Evolutionary conservation across 345 rosid genomes (phyloP), one percentile per base, ranked within the genome.

Genomic region (Cardamine resedifolia): DNA sequence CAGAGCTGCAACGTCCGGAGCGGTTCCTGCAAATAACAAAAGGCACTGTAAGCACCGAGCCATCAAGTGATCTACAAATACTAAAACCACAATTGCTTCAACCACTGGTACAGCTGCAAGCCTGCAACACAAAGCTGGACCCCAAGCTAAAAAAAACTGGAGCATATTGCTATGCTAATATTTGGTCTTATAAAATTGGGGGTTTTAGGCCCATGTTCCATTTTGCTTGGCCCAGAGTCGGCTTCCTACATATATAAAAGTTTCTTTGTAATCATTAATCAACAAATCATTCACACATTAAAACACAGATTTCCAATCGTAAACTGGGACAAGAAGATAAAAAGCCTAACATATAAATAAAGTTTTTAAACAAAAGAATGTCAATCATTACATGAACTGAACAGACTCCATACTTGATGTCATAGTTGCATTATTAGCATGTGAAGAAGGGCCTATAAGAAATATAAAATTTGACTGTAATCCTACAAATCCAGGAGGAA

Each of bases 391-490:
- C n/a, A n/a, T 91, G 91, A 34, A 94, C 88, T 65, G 96, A 82
- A 83, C 97, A 89, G 72, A 89, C 86, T 76, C 97, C 96, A 58
- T 94, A 90, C 77, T 94, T 91, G 90, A 26, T 26, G n/a, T n/a
- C n/a, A n/a, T n/a, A n/a, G n/a, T n/a, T n/a, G n/a, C n/a, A n/a
- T n/a, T n/a, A n/a, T n/a, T n/a, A n/a, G n/a, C n/a, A n/a, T n/a
- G n/a, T n/a, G n/a, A n/a, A n/a, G n/a, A n/a, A n/a, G n/a, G n/a
- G n/a, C n/a, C n/a, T n/a, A n/a, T n/a, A n/a, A n/a, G n/a, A n/a
- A n/a, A n/a, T n/a, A n/a, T n/a, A n/a, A n/a, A n/a, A n/a, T 23
- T 23, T 23, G 2, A 23, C 31, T 28, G 4, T 28, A 28, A 28
- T 28, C 31, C 31, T 28, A 28, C 31, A 30, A 78, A 68, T 33